A percentile compares a stretch with the other conserved stretches of the same genome.
Conservation (phyloP, 1,139 yeast genomes). For the Nakaseomyces glabratus region DNA sequence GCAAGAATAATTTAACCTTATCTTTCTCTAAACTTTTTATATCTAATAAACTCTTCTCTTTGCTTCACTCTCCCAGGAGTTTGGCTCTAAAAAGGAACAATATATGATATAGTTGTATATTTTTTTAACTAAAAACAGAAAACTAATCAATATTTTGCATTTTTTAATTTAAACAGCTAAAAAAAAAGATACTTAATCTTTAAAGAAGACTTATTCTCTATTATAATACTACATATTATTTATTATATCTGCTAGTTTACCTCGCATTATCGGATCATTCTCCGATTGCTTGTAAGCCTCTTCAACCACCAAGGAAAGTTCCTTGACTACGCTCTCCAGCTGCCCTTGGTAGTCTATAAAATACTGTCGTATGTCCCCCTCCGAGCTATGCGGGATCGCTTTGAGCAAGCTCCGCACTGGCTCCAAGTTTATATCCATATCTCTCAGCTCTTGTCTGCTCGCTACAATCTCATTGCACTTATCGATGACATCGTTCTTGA, state of each 20-base stretch:
- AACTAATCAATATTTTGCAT: no score
- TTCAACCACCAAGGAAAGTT: slow-evolving; percentile 15
- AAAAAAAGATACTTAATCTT: no score
- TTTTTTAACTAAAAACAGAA: no score
- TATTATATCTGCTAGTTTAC: no score
- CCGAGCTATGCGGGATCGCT: slow-evolving; percentile 7
- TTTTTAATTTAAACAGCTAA: no score
- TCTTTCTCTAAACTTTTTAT: slow-evolving; percentile 7
- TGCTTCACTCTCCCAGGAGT: slow-evolving; percentile 1
- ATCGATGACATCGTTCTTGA: slow-evolving; percentile 14
- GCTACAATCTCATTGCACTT: slow-evolving; percentile 17
- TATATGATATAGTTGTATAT: no score
- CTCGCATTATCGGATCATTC: slow-evolving; percentile 6
- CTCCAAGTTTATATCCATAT: slow-evolving; percentile 9
- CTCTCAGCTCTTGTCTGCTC: slow-evolving; percentile 11
- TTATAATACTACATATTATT: no score
- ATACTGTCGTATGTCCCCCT: slow-evolving; percentile 12
- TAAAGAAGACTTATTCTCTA: no score
- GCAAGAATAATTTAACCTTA: slow-evolving; percentile 6
- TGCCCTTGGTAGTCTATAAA: slow-evolving; percentile 12
- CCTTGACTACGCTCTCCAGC: slow-evolving; percentile 14
- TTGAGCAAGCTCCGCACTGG: slow-evolving; percentile 10
- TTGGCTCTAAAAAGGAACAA: no score
- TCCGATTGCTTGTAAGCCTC: slow-evolving; percentile 14
- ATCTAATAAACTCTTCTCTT: slow-evolving; percentile 7